phyloP scores from a whole-genome alignment of 768 basidiomycete genomes.

The Hydnomerulius pinastri region DNA sequence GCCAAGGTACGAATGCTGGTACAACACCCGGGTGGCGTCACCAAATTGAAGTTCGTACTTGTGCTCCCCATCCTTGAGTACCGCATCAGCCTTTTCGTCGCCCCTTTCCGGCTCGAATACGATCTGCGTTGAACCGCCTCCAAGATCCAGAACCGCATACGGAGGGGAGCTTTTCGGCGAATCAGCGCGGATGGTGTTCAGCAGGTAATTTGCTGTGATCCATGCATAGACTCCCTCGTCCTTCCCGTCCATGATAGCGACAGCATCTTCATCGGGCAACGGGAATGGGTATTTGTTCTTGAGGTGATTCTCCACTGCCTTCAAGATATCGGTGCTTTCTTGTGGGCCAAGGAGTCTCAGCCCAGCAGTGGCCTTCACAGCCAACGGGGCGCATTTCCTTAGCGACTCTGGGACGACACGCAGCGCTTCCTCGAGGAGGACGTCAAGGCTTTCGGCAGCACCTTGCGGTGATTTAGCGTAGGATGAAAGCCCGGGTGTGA shows the following conservation, averaged over 20 bases:
- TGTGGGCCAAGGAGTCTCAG: constrained; percentile 66
- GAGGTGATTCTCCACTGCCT: constrained; percentile 66
- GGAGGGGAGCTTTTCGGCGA: constrained; percentile 49
- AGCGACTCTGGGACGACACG: constrained; percentile 70
- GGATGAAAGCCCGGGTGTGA: constrained; percentile 74
- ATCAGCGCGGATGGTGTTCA: constrained; percentile 67
- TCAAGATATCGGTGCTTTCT: constrained; percentile 71
- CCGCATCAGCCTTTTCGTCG: constrained; percentile 32
- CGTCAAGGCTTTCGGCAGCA: constrained; percentile 80
- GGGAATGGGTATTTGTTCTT: constrained; percentile 67
- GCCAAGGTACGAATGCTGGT: constrained; percentile 97
- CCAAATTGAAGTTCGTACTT: constrained; percentile 83
- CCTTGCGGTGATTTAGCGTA: constrained; percentile 59
- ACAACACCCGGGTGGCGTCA: constrained; percentile 70
- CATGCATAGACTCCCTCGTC: constrained; percentile 99
- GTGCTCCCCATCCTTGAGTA: constrained; percentile 82
- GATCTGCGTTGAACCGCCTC: constrained; percentile 97
- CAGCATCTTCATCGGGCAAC: constrained; percentile 59
- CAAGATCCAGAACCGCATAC: constrained; percentile 93
- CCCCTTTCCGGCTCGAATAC: constrained; percentile 86
- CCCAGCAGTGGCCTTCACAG: constrained; percentile 93
- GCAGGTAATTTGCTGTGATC: constrained; percentile 96
- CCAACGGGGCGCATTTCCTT: constrained; percentile 74
- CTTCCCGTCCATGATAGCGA: constrained; percentile 91
- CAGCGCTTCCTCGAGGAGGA: constrained; percentile 78